Conservation (phyloP, 73 alveolate genomes). For the Tetrahymena borealis region DNA sequence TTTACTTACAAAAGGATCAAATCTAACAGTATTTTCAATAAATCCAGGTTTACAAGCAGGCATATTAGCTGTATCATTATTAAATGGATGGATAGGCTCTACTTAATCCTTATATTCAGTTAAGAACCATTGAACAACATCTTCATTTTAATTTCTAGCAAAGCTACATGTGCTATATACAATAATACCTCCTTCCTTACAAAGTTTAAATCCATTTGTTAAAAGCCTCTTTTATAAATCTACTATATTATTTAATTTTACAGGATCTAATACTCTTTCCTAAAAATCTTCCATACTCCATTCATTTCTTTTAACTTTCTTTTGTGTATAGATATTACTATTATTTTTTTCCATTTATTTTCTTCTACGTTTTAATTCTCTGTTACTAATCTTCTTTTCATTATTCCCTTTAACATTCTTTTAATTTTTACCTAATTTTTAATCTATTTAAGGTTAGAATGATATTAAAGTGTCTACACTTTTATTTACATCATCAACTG, state of each 20-base stretch:
- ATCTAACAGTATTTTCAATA: slow-evolving; percentile 22
- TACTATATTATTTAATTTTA: slow-evolving; percentile 2
- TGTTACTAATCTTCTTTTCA: background rate
- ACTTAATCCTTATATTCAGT: background rate
- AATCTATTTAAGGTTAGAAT: background rate
- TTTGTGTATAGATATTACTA: slow-evolving; percentile 6
- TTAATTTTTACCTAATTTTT: background rate
- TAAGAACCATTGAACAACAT: slow-evolving; percentile 8
- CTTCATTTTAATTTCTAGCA: slow-evolving; percentile 40
- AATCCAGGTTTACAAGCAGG: slow-evolving; percentile 7
- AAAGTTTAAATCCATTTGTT: slow-evolving; percentile 23
- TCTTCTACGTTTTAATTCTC: background rate
- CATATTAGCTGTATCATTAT: slow-evolving; percentile 7
- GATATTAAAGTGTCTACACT: background rate
- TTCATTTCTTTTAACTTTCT: slow-evolving; percentile 6
- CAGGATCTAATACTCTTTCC: slow-evolving; percentile 17
- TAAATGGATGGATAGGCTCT: background rate
- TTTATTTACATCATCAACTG: background rate
- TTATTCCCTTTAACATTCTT: background rate
- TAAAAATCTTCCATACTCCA: slow-evolving; percentile 28
- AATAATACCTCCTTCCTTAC: slow-evolving; percentile 22
- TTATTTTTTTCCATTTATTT: slow-evolving; percentile 19
- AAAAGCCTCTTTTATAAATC: slow-evolving; percentile 5
- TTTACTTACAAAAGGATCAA: slow-evolving; percentile 3
- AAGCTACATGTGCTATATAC: slow-evolving; percentile 46